These are phyloP conservation scores for Erodium chrysanthum DNA, from an alignment of 441 rosid genomes.

Conservation along the genomic window DNA sequence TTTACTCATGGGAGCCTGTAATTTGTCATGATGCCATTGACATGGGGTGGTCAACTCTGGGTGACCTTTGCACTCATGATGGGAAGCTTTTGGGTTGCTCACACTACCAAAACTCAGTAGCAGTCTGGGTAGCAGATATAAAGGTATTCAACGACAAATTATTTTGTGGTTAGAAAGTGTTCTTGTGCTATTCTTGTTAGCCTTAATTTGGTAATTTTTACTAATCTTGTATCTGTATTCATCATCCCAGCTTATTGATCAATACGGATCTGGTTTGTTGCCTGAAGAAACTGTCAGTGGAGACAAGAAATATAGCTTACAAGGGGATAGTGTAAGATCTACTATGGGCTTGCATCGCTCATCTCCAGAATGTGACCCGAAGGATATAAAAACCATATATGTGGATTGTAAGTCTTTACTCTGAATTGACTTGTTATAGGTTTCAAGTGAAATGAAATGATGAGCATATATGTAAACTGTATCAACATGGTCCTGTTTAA, in stretches of 20 bases:
- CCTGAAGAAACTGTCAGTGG: constrained; percentile 32
- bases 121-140: constrained; percentile 76
- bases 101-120: constrained; percentile 56
- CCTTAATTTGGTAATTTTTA: not conserved
- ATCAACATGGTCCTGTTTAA: not conserved
- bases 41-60: constrained; percentile 86
- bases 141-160: constrained; percentile 31
- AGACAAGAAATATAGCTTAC: constrained; percentile 32
- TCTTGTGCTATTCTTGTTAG: constrained; percentile 5
- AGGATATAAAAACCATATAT: constrained; percentile 88
- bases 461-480: not conserved
- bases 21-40: constrained; percentile 65
- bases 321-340: constrained; percentile 33
- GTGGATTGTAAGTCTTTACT: constrained; percentile 67
- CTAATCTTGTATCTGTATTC: not conserved
- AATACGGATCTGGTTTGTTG: constrained; percentile 43
- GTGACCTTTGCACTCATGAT: constrained; percentile 74
- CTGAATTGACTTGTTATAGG: not conserved
- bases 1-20: constrained; percentile 97
- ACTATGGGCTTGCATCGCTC: constrained; percentile 25
- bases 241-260: constrained; percentile 50
- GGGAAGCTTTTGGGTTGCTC: constrained; percentile 86
- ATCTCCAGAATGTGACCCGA: constrained; percentile 59
- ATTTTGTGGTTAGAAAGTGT: not conserved
- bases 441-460: not conserved